These are phyloP conservation scores for Arctostaphylos glauca DNA, from an alignment of 148 eudicot species.

Conservation along the genomic window DNA sequence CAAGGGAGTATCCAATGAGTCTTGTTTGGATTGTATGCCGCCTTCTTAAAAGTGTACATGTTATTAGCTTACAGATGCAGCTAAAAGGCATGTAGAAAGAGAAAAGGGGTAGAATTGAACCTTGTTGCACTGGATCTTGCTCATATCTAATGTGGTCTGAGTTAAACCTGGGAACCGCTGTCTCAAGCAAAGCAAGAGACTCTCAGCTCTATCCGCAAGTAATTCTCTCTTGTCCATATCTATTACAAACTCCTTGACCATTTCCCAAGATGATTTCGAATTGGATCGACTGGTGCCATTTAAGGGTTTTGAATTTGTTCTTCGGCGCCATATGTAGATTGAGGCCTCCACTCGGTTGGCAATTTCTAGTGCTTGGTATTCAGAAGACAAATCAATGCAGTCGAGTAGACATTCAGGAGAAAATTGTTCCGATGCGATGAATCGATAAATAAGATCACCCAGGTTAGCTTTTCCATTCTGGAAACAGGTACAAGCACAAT, in stretches of 20 bases:
- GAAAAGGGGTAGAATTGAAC: constrained; percentile 19
- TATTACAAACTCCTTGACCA: constrained; percentile 54
- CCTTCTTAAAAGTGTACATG: not conserved
- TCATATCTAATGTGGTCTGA: constrained; percentile 66
- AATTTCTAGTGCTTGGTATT: constrained; percentile 61
- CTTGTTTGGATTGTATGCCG: not conserved
- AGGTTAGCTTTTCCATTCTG: constrained; percentile 58
- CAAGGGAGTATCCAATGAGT: not conserved
- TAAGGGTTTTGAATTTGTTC: constrained; percentile 29
- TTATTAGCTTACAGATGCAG: not conserved
- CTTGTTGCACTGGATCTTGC: constrained; percentile 69
- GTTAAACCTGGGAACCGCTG: constrained; percentile 66
- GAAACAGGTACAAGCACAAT: not conserved
- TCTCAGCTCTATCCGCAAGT: constrained; percentile 63
- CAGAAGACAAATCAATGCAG: constrained; percentile 62
- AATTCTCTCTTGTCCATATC: constrained; percentile 55
- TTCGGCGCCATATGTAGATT: constrained; percentile 54
- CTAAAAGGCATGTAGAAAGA: not conserved
- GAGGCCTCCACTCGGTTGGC: constrained; percentile 65
- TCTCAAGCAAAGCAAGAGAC: constrained; percentile 51
- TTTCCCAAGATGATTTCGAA: constrained; percentile 65
- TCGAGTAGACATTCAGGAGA: constrained; percentile 57
- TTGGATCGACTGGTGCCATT: constrained; percentile 29
- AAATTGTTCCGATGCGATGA: constrained; percentile 57
- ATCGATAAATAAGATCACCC: constrained; percentile 56